These are phyloP conservation scores for Myrica gale DNA, from an alignment of 306 rosid species.

Conservation along the genomic window DNA sequence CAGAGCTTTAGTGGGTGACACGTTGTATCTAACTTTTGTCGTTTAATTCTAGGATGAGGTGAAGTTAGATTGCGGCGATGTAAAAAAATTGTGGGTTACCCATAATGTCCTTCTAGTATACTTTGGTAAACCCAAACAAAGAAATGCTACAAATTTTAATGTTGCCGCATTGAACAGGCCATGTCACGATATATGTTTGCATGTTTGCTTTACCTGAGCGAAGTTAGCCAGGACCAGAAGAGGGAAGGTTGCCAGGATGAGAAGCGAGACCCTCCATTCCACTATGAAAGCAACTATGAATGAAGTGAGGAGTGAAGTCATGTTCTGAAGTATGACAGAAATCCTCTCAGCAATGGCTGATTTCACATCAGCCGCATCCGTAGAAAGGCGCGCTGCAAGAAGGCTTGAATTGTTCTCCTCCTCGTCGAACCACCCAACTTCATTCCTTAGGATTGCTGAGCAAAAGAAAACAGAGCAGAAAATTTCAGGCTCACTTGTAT, in stretches of 20 bases:
- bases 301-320: slow-evolving; percentile 96
- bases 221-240: slow-evolving; percentile 92
- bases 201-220: slow-evolving; percentile 73
- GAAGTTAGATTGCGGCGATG: slow-evolving; percentile 53
- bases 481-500: neutral
- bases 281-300: slow-evolving; percentile 96
- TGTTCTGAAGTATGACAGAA: slow-evolving; percentile 88
- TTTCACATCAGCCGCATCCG: slow-evolving; percentile 96
- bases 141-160: neutral
- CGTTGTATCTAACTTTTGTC: slow-evolving; percentile 55
- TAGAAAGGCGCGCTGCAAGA: slow-evolving; percentile 77
- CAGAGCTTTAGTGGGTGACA: slow-evolving; percentile 38
- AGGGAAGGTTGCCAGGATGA: slow-evolving; percentile 84
- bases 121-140: slow-evolving; percentile 34
- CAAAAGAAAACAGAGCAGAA: neutral
- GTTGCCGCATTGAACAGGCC: neutral
- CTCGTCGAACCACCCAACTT: slow-evolving; percentile 99
- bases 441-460: slow-evolving; percentile 83
- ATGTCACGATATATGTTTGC: neutral
- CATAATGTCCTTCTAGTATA: slow-evolving; percentile 25
- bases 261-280: slow-evolving; percentile 98
- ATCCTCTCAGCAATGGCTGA: slow-evolving; percentile 97
- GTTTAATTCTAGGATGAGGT: slow-evolving; percentile 45
- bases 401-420: slow-evolving; percentile 98
- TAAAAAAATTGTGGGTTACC: slow-evolving; percentile 30